Base-by-base conservation (phyloP, 495 filamentous ascomycete species). In the Glarea lozoyensis region DNA sequence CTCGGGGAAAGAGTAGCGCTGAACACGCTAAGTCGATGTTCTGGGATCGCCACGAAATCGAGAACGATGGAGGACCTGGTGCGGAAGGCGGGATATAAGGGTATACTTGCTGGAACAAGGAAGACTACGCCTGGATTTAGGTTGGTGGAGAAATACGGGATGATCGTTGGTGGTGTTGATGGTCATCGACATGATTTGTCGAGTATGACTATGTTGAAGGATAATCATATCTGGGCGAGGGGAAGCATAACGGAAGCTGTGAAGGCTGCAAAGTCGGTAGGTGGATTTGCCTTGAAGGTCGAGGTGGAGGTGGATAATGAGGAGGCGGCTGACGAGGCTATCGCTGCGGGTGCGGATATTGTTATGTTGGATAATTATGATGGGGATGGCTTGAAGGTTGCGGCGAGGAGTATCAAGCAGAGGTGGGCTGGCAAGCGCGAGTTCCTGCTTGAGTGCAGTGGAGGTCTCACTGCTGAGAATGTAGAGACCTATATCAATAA, bases 331-430 rank as follows among this genome's bases (percentile, higher is more conserved):
- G 78, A 94, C 57, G 86, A 93, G 61, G 92, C 92, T 0, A 86
- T 95, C 53, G 73, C 62, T 4, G 89, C 90, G 0, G 93, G 92
- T 2, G 92, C 92, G 1, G 90, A 97, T 69, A 76, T 97, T 4
- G 76, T 98, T 39, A 98, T 98, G 92, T 64, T 98, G 53, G 92
- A 98, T 61, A 98, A 98, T 58, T 97, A 97, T 57, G 75, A 73
- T 0, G 72, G 78, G 0, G 79, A 86, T 9, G 87, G 79, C 0
- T 79, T 94, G 41, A 78, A 74, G 55, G 63, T 68, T 21, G 84
- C 84, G 0, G 84, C 89, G 10, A 65, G 46, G 57, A 72, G 69
- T 48, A 63, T 98, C 24, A 92, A 88, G 67, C 64, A 81, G 53
- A 75, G 77, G 53, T 95, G 85, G 86, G 70, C 56, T 10, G 77